Evolutionary conservation across 169 alveolate genomes (phyloP), one percentile per base, ranked within the genome.

Genomic region (Plasmodium relictum): DNA sequence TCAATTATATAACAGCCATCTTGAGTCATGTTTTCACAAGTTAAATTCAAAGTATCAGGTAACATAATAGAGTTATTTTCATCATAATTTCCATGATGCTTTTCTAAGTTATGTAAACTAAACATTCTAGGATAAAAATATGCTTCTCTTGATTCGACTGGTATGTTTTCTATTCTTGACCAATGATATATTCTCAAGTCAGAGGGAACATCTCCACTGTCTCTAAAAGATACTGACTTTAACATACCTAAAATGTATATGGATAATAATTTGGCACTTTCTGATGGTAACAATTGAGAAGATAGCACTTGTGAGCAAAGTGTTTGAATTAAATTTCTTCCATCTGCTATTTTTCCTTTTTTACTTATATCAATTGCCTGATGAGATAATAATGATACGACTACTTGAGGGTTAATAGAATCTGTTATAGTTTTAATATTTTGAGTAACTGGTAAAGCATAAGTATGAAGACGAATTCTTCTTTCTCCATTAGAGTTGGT

Each of bases 401-500:
- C 91, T 52, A 96, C 97, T 70, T 93, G 96, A 0, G 95, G 96
- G 65, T 94, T 95, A 80, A 92, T 88, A 6, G 96, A 92, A 39
- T 88, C 87, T 3, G 95, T 92, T 58, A 94, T 76, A 26, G 95
- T 96, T 69, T 80, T 88, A 66, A 93, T 73, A 87, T 96, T 96
- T 90, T 97, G 97, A 41, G 99, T 96, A 9, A 97, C 92, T 0
- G 99, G 99, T 56, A 98, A 59, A 61, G 98, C 97, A 73, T 93
- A 91, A 44, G 99, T 99, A 91, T 98, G 99, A 73, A 98, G 98
- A 45, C 99, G 95, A 9, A 99, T 98, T 73, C 99, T 95, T 73
- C 99, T 97, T 88, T 98, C 99, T 10, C 99, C 99, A 61, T 96
- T 97, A 20, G 98, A 96, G 66, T 97, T 96, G 9, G 99, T 98